Percentiles rank a stretch among this genome's conserved stretches.
Conservation (phyloP, 345 rosid species). For the Eucalyptus albens region DNA sequence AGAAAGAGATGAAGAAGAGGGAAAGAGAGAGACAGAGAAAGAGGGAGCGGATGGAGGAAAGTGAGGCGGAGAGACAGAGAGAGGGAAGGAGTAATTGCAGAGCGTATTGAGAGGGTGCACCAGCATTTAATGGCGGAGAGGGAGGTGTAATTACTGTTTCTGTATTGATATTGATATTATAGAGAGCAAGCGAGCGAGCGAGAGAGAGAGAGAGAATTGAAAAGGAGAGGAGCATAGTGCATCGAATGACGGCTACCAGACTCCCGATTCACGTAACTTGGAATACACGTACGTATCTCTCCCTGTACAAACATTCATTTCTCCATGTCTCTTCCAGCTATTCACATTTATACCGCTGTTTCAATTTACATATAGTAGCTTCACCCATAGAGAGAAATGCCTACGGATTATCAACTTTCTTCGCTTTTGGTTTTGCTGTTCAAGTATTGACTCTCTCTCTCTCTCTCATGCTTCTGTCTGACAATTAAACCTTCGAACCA, state of each 20-base stretch:
- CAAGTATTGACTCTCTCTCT: not conserved
- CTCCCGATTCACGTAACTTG: not conserved
- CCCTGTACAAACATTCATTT: not conserved
- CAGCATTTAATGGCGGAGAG: conserved; percentile 60
- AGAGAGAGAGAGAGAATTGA: not conserved
- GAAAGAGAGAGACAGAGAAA: not conserved
- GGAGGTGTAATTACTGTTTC: not conserved
- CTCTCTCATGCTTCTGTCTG: not conserved
- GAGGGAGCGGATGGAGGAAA: not conserved
- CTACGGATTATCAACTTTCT: not conserved
- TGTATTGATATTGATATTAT: not conserved
- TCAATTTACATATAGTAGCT: not conserved
- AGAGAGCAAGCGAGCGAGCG: conserved; percentile 2
- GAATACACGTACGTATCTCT: not conserved
- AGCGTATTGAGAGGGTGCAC: conserved; percentile 63
- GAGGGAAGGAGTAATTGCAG: conserved; percentile 55
- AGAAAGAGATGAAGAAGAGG: not conserved
- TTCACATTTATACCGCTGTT: not conserved
- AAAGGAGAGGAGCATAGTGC: not conserved
- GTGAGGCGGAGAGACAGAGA: conserved; percentile 6
- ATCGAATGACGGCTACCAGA: conserved; percentile 49
- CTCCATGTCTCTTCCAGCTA: not conserved
- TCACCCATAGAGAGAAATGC: not conserved
- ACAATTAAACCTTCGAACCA: not conserved
- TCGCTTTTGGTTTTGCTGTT: not conserved